These are phyloP conservation scores for Ophiostoma sp. DNA, from an alignment of 2,329 filamentous ascomycete species.

Conservation along the genomic window DNA sequence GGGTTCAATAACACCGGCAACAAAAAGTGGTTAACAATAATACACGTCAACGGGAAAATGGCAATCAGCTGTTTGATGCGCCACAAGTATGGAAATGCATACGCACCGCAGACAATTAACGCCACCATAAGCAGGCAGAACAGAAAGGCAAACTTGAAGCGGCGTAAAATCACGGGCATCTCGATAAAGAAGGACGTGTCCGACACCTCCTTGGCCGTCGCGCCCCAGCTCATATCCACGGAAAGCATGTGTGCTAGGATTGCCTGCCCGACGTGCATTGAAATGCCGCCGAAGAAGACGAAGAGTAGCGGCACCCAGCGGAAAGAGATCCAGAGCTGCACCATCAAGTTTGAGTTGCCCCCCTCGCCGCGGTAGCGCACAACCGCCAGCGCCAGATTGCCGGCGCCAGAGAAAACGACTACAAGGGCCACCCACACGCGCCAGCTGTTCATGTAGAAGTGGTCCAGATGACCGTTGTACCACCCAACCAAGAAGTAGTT, in stretches of 20 bases:
- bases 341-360: constrained; percentile 45
- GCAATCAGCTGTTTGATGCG: constrained; percentile 66
- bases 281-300: constrained; percentile 77
- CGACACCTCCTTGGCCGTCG: constrained; percentile 76
- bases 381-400: constrained; percentile 64
- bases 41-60: constrained; percentile 67
- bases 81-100: constrained; percentile 62
- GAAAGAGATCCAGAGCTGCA: constrained; percentile 57
- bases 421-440: constrained; percentile 76
- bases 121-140: constrained; percentile 55
- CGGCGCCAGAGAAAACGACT: constrained; percentile 69
- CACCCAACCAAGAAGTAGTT: constrained; percentile 75
- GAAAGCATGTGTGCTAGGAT: constrained; percentile 77
- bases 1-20: constrained; percentile 69
- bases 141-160: constrained; percentile 68
- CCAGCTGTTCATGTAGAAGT: constrained; percentile 75
- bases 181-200: constrained; percentile 82
- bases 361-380: constrained; percentile 69
- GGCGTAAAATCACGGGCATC: constrained; percentile 69
- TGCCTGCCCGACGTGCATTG: constrained; percentile 73
- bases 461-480: constrained; percentile 71
- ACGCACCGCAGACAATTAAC: constrained; percentile 56
- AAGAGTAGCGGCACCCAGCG: constrained; percentile 69
- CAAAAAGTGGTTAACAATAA: constrained; percentile 62
- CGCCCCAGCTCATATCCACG: constrained; percentile 80